Percentiles rank a stretch among this genome's conserved stretches.
These are phyloP conservation scores for Lodderomyces oxycetoniae DNA, from an alignment of 1,139 yeast genomes.

Conservation along the genomic window DNA sequence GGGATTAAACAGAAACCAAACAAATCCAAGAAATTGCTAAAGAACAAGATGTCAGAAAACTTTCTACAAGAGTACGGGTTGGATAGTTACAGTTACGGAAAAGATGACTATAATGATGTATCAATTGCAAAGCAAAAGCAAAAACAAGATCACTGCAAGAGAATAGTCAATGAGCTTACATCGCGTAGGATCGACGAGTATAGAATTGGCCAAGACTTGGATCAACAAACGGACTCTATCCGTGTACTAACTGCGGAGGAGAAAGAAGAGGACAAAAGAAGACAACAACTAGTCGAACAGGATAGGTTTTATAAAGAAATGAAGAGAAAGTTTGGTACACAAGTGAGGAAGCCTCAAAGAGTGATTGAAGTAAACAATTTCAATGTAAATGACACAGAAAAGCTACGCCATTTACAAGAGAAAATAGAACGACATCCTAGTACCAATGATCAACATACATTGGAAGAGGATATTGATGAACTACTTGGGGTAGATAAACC, in stretches of 20 bases:
- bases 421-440: slow-evolving; percentile 18
- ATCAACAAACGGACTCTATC: slow-evolving; percentile 8
- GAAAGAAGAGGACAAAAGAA: slow-evolving; percentile 20
- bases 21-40: slow-evolving; percentile 29
- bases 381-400: slow-evolving; percentile 21
- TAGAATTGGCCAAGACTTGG: slow-evolving; percentile 28
- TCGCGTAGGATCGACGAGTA: slow-evolving; percentile 33
- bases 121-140: slow-evolving; percentile 19
- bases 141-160: slow-evolving; percentile 8
- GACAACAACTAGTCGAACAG: slow-evolving; percentile 25
- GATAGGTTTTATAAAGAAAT: slow-evolving; percentile 27
- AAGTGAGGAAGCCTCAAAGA: slow-evolving; percentile 14
- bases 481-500: not conserved
- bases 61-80: slow-evolving; percentile 41
- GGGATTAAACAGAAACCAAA: slow-evolving; percentile 18
- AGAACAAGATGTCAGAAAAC: slow-evolving; percentile 29
- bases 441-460: slow-evolving; percentile 6
- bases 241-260: slow-evolving; percentile 26
- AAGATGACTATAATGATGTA: slow-evolving; percentile 31
- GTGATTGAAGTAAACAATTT: slow-evolving; percentile 39
- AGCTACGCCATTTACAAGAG: slow-evolving; percentile 25
- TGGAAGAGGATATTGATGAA: slow-evolving; percentile 7
- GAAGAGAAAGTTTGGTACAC: slow-evolving; percentile 23
- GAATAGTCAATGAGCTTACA: not conserved
- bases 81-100: slow-evolving; percentile 26